A percentile compares a stretch with the other conserved stretches of the same genome.
phyloP scores from a whole-genome alignment of 2,329 filamentous ascomycete species.

The Hypoxylon rubiginosum region DNA sequence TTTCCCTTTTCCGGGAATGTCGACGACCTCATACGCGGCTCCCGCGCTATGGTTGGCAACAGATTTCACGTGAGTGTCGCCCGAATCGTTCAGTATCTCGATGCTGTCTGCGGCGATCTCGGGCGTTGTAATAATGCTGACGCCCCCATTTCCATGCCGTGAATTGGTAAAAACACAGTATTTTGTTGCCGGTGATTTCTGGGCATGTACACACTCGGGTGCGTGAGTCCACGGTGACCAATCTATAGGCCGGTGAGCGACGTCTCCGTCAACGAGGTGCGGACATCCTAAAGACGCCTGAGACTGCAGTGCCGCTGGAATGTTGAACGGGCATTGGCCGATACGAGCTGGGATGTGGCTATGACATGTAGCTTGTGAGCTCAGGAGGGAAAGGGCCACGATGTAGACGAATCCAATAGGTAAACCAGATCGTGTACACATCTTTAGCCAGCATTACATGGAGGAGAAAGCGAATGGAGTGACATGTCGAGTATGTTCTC shows the following conservation, averaged over 20 bases:
- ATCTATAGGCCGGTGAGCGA: conserved; percentile 36
- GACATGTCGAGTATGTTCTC: neutral
- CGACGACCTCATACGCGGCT: conserved; percentile 48
- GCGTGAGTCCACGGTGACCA: conserved; percentile 49
- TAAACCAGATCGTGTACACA: conserved; percentile 17
- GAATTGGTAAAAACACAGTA: conserved; percentile 49
- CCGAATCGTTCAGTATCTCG: conserved; percentile 48
- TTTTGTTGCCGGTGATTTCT: conserved; percentile 28
- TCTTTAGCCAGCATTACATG: conserved; percentile 19
- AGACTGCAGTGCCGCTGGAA: conserved; percentile 35
- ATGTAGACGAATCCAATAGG: conserved; percentile 5
- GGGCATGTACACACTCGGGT: conserved; percentile 39
- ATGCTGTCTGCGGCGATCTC: conserved; percentile 51
- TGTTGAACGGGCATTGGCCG: conserved; percentile 38
- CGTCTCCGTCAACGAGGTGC: conserved; percentile 40
- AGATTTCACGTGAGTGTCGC: conserved; percentile 33
- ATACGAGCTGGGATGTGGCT: conserved; percentile 13
- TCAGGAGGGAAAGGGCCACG: conserved; percentile 15
- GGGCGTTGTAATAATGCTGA: conserved; percentile 55
- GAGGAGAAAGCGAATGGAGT: neutral
- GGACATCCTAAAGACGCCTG: conserved; percentile 40
- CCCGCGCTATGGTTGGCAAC: conserved; percentile 8
- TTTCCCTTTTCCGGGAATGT: conserved; percentile 52
- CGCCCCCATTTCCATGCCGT: conserved; percentile 47
- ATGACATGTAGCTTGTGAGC: conserved; percentile 10